These are phyloP conservation scores for Tarenaya hassleriana DNA, from an alignment of 345 rosid species.

Conservation along the genomic window DNA sequence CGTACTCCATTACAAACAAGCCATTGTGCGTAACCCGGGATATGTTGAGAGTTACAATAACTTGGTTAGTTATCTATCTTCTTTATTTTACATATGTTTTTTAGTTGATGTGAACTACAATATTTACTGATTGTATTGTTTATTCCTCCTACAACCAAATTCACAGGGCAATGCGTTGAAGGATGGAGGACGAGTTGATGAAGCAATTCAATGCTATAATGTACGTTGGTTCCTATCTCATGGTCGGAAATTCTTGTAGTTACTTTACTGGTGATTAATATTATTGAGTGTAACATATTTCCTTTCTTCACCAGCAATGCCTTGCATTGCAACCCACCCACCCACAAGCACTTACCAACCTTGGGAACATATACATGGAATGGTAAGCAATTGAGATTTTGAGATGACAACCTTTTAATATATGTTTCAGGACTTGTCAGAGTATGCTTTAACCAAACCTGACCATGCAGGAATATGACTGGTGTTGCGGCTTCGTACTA, in stretches of 20 bases:
- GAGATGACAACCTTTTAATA: not conserved
- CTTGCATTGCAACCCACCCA: slow-evolving; percentile 62
- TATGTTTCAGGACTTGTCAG: not conserved
- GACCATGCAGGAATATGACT: slow-evolving; percentile 46
- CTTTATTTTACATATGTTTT: not conserved
- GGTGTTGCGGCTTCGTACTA: slow-evolving; percentile 46
- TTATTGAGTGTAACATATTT: too few relatives aligned
- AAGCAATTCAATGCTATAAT: slow-evolving; percentile 68
- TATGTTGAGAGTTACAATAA: slow-evolving; percentile 77
- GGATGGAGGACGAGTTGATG: slow-evolving; percentile 66
- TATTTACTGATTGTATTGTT: not conserved
- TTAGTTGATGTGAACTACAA: too few relatives aligned
- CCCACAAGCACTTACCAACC: slow-evolving; percentile 79
- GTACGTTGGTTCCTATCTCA: slow-evolving; percentile 29
- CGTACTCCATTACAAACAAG: slow-evolving; percentile 61
- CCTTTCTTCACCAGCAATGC: slow-evolving; percentile 49
- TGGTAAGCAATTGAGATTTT: slow-evolving; percentile 35
- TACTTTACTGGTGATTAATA: too few relatives aligned
- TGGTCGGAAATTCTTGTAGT: too few relatives aligned
- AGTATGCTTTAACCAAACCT: slow-evolving; percentile 11
- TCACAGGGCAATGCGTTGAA: slow-evolving; percentile 78
- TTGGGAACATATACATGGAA: slow-evolving; percentile 79
- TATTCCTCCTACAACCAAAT: not conserved
- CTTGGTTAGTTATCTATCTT: slow-evolving; percentile 56
- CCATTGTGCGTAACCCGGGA: slow-evolving; percentile 57